Base-by-base conservation (phyloP, 768 basidiomycete genomes). In the Pleurotus platypus region DNA sequence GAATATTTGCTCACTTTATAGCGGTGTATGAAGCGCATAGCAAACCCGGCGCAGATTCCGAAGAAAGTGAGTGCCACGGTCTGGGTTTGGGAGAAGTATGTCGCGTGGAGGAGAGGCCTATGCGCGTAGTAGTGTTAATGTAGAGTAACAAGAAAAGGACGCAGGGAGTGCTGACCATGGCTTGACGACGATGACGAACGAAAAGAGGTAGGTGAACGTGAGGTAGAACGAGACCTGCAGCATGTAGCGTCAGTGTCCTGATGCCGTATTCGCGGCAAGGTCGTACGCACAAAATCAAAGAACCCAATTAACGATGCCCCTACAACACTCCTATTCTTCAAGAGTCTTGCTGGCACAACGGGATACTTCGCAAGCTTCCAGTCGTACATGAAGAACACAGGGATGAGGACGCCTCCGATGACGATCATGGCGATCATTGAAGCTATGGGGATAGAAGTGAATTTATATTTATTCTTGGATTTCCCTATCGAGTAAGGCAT, bases 121-220 rank as follows among this genome's bases (percentile, higher is more conserved):
- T 49, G 37, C n/a, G 40, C 58, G 20, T 2, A 2, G 20, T 20
- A 20, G 20, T 2, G 2, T 20, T 20, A 20, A 20, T 11, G 16
- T 15, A 27, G 37, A 20, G 26, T 26, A 3, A 60, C 61, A 42
- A 61, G 20, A 2, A 20, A 20, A 20, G 20, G 20, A 20, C 2
- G 20, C 20, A 20, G 20, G 20, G 20, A 20, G 20, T 1, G 2
- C 20, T 20, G 20, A 74, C 82, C 82, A 80, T 40, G 76, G 74
- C 60, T 79, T 79, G 16, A 80, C 78, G 24, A 81, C 72, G 8
- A 80, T 57, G 40, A 87, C 77, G 67, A 84, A 89, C 1, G 85
- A 86, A 73, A 83, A 91, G 15, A 90, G 80, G 65, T 90, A 91
- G 8, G 86, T 84, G 69, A 73, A 86, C 0, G 87, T 85, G 46